A percentile compares a stretch with the other conserved stretches of the same genome.
Evolutionary conservation across 2,329 filamentous ascomycete genomes (phyloP).

Genomic region (Penicillium rolfsii): DNA sequence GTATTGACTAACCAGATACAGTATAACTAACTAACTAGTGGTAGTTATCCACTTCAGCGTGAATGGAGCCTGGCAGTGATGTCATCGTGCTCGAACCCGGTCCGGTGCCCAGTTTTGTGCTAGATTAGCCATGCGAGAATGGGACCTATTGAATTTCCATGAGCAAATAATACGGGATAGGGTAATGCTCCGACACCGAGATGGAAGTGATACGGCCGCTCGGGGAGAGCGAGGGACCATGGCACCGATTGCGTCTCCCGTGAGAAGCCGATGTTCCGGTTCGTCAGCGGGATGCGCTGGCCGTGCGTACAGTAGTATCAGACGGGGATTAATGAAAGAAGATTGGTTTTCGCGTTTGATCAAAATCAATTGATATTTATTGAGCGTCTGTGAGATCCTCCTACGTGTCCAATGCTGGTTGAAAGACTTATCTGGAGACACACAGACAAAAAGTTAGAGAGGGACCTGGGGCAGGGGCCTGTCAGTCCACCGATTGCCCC

Average conservation of each 20-base stretch:
- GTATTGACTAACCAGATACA: background rate
- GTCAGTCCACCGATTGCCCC: conserved; percentile 3
- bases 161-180: conserved; percentile 1
- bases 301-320: background rate
- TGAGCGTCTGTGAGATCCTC: too few species aligned
- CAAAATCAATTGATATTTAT: too few species aligned
- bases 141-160: background rate
- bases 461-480: conserved; percentile 18
- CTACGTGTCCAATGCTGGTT: background rate
- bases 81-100: conserved; percentile 8
- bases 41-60: background rate
- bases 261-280: background rate
- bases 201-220: background rate
- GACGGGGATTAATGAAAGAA: background rate
- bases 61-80: conserved; percentile 7
- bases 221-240: background rate
- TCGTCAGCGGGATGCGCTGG: background rate
- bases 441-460: background rate
- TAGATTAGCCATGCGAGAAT: background rate
- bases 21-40: too few species aligned
- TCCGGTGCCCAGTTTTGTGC: background rate
- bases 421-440: background rate
- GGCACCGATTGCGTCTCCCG: background rate
- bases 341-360: too few species aligned
- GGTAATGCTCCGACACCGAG: background rate